phyloP scores from a whole-genome alignment of 352 stramenopile genomes.

The Phytophthora pistaciae region DNA sequence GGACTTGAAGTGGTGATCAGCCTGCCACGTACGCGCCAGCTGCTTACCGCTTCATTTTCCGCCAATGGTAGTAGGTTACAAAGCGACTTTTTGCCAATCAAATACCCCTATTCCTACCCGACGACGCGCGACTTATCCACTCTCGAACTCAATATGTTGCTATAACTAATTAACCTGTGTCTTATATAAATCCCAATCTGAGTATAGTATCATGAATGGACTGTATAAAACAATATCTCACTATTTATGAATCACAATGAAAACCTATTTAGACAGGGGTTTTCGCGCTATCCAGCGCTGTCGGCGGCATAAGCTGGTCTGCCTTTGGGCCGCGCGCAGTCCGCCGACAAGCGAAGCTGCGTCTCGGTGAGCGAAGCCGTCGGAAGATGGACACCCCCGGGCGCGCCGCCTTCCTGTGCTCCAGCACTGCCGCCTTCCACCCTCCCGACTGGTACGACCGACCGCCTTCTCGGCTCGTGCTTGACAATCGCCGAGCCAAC shows the following conservation, averaged over 20 bases:
- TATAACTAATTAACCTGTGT: not conserved
- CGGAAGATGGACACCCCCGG: conserved; percentile 49
- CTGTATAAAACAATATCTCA: not conserved
- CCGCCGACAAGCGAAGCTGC: conserved; percentile 11
- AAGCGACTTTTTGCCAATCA: conserved; percentile 15
- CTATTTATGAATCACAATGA: not conserved
- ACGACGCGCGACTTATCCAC: conserved; percentile 3
- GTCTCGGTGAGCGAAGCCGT: conserved; percentile 24
- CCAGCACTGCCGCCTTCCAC: conserved; percentile 80
- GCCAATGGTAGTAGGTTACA: conserved; percentile 2
- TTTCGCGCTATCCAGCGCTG: conserved; percentile 11
- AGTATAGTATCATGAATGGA: not conserved
- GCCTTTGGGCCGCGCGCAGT: conserved; percentile 9
- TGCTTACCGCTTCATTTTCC: conserved; percentile 6
- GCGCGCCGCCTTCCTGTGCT: conserved; percentile 82
- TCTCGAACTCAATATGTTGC: not conserved
- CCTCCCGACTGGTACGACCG: conserved; percentile 71
- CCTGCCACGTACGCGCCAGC: not conserved
- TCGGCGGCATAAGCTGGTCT: conserved; percentile 27
- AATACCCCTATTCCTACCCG: not conserved
- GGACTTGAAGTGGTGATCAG: not conserved
- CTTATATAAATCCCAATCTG: not conserved
- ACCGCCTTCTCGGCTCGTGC: not conserved
- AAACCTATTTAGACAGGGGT: not conserved
- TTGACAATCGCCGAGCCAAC: not conserved